Evolutionary conservation across 2,329 filamentous ascomycete genomes (phyloP).

Genomic region (Metarhizium anisopliae): DNA sequence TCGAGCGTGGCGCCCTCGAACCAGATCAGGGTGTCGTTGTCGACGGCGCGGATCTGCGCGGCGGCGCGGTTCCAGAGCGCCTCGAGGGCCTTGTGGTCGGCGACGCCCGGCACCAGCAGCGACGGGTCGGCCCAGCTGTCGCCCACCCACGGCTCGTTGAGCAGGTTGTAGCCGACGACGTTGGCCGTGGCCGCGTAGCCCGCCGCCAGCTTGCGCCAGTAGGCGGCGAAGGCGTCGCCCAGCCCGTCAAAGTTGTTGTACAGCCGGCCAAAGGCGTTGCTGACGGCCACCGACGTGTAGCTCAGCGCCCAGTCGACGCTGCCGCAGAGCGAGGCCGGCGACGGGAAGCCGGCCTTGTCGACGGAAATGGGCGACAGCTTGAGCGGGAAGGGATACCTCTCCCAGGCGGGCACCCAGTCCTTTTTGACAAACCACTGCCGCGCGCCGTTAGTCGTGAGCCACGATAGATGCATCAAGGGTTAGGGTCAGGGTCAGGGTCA

Average conservation of each 20-base stretch:
- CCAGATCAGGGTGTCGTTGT: slow-evolving; percentile 13
- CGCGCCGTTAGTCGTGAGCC: no score
- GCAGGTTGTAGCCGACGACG: slow-evolving; percentile 11
- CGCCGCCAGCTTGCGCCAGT: slow-evolving; percentile 10
- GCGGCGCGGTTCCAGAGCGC: slow-evolving; percentile 11
- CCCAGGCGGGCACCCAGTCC: slow-evolving; percentile 8
- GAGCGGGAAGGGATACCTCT: slow-evolving; percentile 10
- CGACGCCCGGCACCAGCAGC: slow-evolving; percentile 9
- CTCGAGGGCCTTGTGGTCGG: slow-evolving; percentile 9
- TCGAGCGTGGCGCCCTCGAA: slow-evolving; percentile 11
- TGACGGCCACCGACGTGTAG: slow-evolving; percentile 9
- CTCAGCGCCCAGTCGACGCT: slow-evolving; percentile 10
- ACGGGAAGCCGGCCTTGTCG: slow-evolving; percentile 9
- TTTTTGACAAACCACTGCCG: slow-evolving; percentile 10
- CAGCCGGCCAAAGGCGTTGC: slow-evolving; percentile 11
- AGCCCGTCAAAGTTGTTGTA: slow-evolving; percentile 12
- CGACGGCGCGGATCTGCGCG: slow-evolving; percentile 9
- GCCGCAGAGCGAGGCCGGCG: slow-evolving; percentile 8
- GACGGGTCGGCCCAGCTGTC: slow-evolving; percentile 9
- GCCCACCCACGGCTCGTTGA: slow-evolving; percentile 13
- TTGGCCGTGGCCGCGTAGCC: slow-evolving; percentile 7
- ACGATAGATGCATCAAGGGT: no score
- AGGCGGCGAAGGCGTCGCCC: slow-evolving; percentile 11
- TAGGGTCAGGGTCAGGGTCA: no score
- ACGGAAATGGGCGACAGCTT: slow-evolving; percentile 7